Base-by-base conservation (phyloP, 208 protist genomes). In the Crithidia bombi region DNA sequence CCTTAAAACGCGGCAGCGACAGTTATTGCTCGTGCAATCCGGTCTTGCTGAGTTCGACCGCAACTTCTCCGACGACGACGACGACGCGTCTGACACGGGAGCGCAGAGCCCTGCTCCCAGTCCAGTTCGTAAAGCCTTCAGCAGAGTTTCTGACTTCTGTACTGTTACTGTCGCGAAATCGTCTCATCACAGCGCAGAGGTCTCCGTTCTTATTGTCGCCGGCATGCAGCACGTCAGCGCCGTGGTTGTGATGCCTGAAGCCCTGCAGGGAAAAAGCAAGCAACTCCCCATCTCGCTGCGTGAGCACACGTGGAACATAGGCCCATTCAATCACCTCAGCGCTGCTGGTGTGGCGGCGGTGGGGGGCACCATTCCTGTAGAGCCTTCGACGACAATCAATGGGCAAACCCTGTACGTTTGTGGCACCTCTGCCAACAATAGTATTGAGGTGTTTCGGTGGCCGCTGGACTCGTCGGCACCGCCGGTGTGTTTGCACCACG, bases 401-500 rank as follows among this genome's bases (percentile, higher is more conserved):
- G 19, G 28, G 1, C 19, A 25, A 5, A 25, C 10, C 0, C 14
- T 66, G 0, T 58, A 32, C 55, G 21, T 76, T 0, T 76, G 70
- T 25, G 70, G 46, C 47, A 52, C 70, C 12, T 50, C 63, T 23
- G 43, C n/a, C 6, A 41, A 21, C 39, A 33, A 52, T 35, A 76
- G 56, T 15, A 46, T 76, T 17, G 70, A 76, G 23, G 70, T 76
- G 63, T 70, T 64, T 33, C 11, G 35, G 38, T 76, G 70, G 70
- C 17, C n/a, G 46, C 46, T 65, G 14, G 11, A 64, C 19, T 26
- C 9, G 1, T 28, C 30, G 21, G 23, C 39, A 0, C 51, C 17
- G 0, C 70, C 70, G 33, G 38, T 70, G 36, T 76, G 70, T n/a
- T 44, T 76, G 47, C 70, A 76, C 36, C 51, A 69, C 25, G 70